Evolutionary conservation across 495 filamentous ascomycete species (phyloP), one percentile per base, ranked within the genome.

Genomic region (Penicillium samsonianum): DNA sequence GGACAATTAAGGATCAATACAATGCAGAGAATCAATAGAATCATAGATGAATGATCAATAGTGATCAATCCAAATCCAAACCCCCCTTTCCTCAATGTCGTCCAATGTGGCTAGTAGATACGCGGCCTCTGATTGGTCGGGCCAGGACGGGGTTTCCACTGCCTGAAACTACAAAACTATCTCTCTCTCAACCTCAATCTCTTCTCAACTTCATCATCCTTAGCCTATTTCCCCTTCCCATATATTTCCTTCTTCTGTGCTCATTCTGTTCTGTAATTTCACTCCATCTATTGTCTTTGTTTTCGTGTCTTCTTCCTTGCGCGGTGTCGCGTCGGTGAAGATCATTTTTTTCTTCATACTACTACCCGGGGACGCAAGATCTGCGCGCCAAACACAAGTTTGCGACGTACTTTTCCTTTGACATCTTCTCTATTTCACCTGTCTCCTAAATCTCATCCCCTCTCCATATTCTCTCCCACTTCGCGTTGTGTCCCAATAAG

Each of bases 81-180:
- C 3, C 40, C 54, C 41, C 46, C 54, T 51, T 59, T 59, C 73
- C 79, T 75, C 41, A 47, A 30, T 37, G 25, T 46, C 46, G 31
- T 35, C n/a, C n/a, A 20, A 63, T 57, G 61, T 58, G 53, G 55
- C 54, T 52, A 62, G 52, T 65, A 67, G 62, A 67, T 65, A 40
- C 20, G 8, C 2, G 11, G 19, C 5, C 5, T 9, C 25, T 68
- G 63, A 68, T 68, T 68, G 66, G 66, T 31, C 14, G 48, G 50
- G 55, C 58, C 60, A 55, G 56, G 43, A 54, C 53, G 57, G 40
- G 60, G 45, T 48, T 48, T 31, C 45, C 45, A 48, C 45, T 48
- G 45, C 26, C 45, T 48, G 45, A 72, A 68, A 73, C 64, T 70
- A 64, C 67, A 59, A 55, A 55, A 26, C 53, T 26, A 55, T 65